A percentile compares a stretch with the other conserved stretches of the same genome.
Evolutionary conservation across 2,329 filamentous ascomycete species (phyloP).

Genomic region (Diaporthe humulicola): DNA sequence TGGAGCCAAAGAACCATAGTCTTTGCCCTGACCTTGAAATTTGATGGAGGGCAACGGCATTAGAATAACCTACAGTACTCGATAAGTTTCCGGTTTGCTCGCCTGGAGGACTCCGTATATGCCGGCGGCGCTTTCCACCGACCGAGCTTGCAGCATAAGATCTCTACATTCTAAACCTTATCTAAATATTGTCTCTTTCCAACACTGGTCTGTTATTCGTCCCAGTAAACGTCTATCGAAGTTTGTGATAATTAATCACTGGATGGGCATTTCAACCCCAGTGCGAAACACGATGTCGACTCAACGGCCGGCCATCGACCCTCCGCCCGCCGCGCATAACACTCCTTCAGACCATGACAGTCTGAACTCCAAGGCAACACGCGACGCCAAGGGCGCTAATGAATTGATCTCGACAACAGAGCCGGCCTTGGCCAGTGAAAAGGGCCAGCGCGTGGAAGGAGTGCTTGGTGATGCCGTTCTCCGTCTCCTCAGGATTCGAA

Average conservation of each 20-base stretch:
- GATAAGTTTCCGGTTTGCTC: neutral
- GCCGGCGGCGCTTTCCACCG: neutral
- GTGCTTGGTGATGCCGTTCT: constrained; percentile 1
- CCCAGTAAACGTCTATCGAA: too few relatives aligned
- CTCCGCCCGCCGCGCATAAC: neutral
- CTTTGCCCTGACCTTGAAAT: neutral
- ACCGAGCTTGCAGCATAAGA: neutral
- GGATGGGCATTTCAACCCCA: too few relatives aligned
- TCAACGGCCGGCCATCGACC: neutral
- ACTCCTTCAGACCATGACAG: neutral
- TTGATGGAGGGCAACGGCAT: neutral
- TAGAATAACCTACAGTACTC: neutral
- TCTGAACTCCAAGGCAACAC: neutral
- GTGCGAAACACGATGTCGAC: neutral
- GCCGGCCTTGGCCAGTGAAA: neutral
- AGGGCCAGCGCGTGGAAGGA: constrained; percentile 1
- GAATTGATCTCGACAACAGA: neutral
- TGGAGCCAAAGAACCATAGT: neutral
- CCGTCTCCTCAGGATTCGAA: neutral
- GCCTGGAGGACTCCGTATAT: neutral
- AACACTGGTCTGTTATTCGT: too few relatives aligned
- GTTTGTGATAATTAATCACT: neutral
- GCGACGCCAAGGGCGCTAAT: neutral
- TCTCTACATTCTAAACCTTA: neutral
- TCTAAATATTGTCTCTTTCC: neutral